A percentile compares a stretch with the other conserved stretches of the same genome.
These are phyloP conservation scores for Cyclanthera cordifolia DNA, from an alignment of 306 rosid genomes.

Conservation along the genomic window DNA sequence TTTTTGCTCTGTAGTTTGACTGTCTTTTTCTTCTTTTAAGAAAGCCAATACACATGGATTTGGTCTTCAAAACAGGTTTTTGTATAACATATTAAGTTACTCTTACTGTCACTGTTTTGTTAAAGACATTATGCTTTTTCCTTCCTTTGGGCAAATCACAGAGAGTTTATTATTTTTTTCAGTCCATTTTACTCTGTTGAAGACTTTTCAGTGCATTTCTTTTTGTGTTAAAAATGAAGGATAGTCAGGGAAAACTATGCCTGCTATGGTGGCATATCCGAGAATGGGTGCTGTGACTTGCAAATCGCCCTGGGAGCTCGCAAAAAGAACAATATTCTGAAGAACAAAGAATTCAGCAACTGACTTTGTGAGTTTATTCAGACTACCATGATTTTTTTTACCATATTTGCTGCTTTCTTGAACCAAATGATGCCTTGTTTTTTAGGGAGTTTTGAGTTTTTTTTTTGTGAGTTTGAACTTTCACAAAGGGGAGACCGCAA, in stretches of 20 bases:
- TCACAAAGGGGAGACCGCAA: too few species aligned
- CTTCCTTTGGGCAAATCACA: not conserved
- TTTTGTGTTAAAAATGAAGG: not conserved
- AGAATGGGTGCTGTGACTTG: not conserved
- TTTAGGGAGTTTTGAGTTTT: constrained; percentile 1
- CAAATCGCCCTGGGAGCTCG: not conserved
- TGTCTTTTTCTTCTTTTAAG: not conserved
- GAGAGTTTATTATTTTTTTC: not conserved
- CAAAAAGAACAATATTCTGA: not conserved
- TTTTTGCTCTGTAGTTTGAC: not conserved
- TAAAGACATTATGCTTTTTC: not conserved
- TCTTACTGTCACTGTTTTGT: not conserved
- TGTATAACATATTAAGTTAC: not conserved
- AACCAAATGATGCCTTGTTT: constrained; percentile 2
- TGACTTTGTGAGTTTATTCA: not conserved
- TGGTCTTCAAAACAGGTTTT: constrained; percentile 2
- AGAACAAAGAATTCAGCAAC: not conserved
- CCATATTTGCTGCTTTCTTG: constrained; percentile 3
- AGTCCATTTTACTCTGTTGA: constrained; percentile 9
- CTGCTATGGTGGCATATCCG: not conserved
- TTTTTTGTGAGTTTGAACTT: too few species aligned
- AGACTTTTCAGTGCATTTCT: not conserved
- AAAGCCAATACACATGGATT: not conserved
- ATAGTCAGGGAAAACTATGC: not conserved
- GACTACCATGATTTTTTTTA: not conserved